phyloP scores from a whole-genome alignment of 2,329 filamentous ascomycete genomes.

The Beauveria sp. region DNA sequence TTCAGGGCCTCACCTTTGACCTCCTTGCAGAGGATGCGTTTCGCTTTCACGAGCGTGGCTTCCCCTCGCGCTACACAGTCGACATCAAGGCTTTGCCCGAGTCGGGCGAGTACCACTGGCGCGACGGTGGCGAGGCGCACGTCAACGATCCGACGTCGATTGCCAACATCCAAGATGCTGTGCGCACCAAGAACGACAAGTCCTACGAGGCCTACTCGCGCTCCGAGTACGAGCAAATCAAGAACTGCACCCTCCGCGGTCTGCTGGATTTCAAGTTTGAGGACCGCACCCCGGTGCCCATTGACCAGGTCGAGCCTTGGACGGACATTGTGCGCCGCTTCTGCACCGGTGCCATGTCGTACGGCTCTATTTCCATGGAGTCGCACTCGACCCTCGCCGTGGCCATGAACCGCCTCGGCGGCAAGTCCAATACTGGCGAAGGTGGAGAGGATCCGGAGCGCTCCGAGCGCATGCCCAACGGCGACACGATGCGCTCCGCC shows the following conservation, averaged over 20 bases:
- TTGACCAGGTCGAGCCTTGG: constrained; percentile 97
- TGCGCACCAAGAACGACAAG: constrained; percentile 95
- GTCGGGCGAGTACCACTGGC: constrained; percentile 97
- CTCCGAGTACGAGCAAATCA: constrained; percentile 92
- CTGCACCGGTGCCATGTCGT: constrained; percentile 97
- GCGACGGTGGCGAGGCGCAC: constrained; percentile 90
- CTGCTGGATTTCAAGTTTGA: constrained; percentile 96
- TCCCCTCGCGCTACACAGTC: constrained; percentile 70
- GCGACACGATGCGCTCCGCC: constrained; percentile 92
- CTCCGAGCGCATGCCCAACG: constrained; percentile 77
- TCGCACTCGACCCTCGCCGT: constrained; percentile 92
- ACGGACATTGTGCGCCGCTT: constrained; percentile 95
- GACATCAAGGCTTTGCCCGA: constrained; percentile 76
- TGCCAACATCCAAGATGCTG: constrained; percentile 94
- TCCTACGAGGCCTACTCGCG: constrained; percentile 95
- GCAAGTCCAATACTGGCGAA: constrained; percentile 96
- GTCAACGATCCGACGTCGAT: constrained; percentile 93
- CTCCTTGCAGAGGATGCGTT: constrained; percentile 91
- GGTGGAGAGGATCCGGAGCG: constrained; percentile 94
- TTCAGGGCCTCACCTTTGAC: constrained; percentile 89
- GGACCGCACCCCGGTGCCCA: constrained; percentile 73
- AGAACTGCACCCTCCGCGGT: constrained; percentile 88
- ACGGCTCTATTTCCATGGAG: constrained; percentile 97
- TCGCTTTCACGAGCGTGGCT: constrained; percentile 90
- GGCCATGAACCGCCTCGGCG: constrained; percentile 92